Base-by-base conservation (phyloP, 441 rosid species). In the Pelargonium cotyledonis region DNA sequence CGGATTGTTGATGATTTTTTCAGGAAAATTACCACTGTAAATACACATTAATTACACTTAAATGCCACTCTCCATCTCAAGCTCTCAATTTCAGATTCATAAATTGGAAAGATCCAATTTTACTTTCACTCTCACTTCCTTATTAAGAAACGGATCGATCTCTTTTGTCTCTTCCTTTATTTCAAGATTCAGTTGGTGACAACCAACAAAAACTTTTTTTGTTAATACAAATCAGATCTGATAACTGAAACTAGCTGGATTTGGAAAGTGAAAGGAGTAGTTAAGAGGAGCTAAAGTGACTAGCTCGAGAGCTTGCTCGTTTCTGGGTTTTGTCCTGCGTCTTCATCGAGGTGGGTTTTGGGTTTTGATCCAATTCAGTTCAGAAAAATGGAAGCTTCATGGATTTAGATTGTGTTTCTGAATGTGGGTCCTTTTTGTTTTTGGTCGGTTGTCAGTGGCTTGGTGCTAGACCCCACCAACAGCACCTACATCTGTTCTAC, bases 51-150 rank as follows among this genome's bases (percentile, higher is more conserved):
- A 55, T 55, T 55, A 55, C 61, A 55, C 23, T 55, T 16, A 15
- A 55, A 55, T 55, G 61, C 61, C 61, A 55, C 61, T 55, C 61
- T 55, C 61, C 23, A 55, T 55, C 18, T 55, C 61, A 1, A 55
- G 61, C 61, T 55, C 15, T 55, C 61, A 55, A 55, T 55, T 0
- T 55, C 23, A 55, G 21, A 55, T 55, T 55, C 61, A 55, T 55
- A 55, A 55, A 55, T 55, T 18, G n/a, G n/a, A 15, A 55, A 55
- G 43, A 8, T 40, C 43, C 43, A 40, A 6, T 40, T 40, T 55
- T 55, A 55, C n/a, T 16, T 55, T 55, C 19, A 55, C 15, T 53
- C 14, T 55, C 21, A 55, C 61, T 55, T 14, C 61, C 61, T 15
- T 5, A 15, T 12, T 15, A 55, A 55, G 18, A 15, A 19, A 15